A percentile compares a stretch with the other conserved stretches of the same genome.
phyloP scores from a whole-genome alignment of 176 grass and related monocot species.

The Rhynchospora tenuis region DNA sequence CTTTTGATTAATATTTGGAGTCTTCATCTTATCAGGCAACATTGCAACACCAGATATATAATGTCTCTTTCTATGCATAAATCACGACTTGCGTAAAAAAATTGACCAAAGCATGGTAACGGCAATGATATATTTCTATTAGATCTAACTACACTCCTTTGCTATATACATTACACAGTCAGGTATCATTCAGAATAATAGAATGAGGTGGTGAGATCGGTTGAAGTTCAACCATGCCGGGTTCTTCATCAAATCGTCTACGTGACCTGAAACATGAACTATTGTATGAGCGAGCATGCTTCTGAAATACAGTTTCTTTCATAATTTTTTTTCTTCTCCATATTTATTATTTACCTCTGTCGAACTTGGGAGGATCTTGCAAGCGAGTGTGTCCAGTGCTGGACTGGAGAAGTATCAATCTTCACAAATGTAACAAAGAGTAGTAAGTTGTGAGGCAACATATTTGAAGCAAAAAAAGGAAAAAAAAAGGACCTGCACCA shows the following conservation, averaged over 20 bases:
- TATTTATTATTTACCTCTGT: background rate
- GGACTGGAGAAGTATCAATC: background rate
- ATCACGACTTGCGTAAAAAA: background rate
- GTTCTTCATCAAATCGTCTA: background rate
- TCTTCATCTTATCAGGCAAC: no score
- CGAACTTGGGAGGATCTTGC: background rate
- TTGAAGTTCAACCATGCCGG: constrained; percentile 10
- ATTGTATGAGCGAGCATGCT: background rate
- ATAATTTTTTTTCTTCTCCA: no score
- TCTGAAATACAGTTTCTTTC: background rate
- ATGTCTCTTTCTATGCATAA: no score
- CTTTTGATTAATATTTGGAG: no score
- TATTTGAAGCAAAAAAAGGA: background rate
- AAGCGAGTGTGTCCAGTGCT: background rate
- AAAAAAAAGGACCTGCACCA: background rate
- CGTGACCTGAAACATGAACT: background rate
- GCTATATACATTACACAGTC: background rate
- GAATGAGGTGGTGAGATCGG: background rate
- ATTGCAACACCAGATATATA: no score
- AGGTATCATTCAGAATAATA: background rate
- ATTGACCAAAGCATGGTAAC: background rate
- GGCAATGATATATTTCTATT: background rate
- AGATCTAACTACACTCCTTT: background rate
- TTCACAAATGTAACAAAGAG: background rate
- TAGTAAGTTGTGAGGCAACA: background rate